Conservation (phyloP, 1,284 basidiomycete species). For the Puccinia horiana region DNA sequence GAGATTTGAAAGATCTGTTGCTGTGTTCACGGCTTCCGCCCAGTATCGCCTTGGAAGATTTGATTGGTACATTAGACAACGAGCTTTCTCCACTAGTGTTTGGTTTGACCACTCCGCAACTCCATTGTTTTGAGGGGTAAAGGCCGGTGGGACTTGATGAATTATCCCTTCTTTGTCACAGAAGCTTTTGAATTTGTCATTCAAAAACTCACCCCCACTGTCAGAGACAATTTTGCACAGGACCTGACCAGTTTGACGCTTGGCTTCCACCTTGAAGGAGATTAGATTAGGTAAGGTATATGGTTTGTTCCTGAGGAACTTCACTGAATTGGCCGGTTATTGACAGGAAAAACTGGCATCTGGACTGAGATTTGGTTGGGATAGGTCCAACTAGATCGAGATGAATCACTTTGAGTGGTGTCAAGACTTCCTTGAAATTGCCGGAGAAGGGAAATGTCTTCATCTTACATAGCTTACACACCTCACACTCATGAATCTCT, state of each 20-base stretch:
- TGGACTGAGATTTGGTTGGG: background rate
- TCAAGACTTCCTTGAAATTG: background rate
- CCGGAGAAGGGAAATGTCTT: background rate
- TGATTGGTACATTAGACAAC: background rate
- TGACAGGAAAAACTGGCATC: background rate
- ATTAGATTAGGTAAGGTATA: too few relatives aligned
- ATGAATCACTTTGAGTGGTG: background rate
- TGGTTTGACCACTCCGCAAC: background rate
- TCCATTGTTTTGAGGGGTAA: background rate
- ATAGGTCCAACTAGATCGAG: background rate
- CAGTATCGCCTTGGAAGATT: background rate
- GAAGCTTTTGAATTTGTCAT: background rate
- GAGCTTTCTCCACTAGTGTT: background rate
- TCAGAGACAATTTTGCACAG: too few relatives aligned
- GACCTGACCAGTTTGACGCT: too few relatives aligned
- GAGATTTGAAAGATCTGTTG: background rate
- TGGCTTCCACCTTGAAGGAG: too few relatives aligned
- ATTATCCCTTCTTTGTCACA: background rate
- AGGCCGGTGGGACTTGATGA: background rate
- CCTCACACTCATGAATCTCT: background rate
- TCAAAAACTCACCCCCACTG: background rate
- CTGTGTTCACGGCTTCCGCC: conserved; percentile 1
- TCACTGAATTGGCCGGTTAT: background rate
- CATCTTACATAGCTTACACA: background rate
- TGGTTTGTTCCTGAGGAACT: too few relatives aligned